Evolutionary conservation across 1,284 basidiomycete genomes (phyloP).

Genomic region (Trichosporon sp.): DNA sequence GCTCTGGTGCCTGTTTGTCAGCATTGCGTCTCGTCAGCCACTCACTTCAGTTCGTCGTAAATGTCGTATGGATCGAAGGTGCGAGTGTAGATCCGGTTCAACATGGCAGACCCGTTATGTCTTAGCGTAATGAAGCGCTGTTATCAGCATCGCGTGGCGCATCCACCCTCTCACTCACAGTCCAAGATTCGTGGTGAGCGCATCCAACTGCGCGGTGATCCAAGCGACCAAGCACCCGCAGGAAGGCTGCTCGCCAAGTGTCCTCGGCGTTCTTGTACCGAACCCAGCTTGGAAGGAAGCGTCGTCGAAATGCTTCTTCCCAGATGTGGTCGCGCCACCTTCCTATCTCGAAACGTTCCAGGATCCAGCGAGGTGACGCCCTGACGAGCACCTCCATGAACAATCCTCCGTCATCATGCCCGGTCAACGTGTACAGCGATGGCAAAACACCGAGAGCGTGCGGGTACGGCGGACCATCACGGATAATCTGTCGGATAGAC

Average conservation of each 20-base stretch:
- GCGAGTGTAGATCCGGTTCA: slow-evolving; percentile 43
- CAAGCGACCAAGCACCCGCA: slow-evolving; percentile 34
- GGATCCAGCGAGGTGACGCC: slow-evolving; percentile 37
- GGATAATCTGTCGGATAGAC: slow-evolving; percentile 21
- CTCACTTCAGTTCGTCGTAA: slow-evolving; percentile 39
- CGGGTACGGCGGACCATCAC: slow-evolving; percentile 32
- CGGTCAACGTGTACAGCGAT: slow-evolving; percentile 26
- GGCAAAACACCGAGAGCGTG: slow-evolving; percentile 28
- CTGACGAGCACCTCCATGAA: slow-evolving; percentile 36
- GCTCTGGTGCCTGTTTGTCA: slow-evolving; percentile 31
- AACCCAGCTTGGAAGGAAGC: slow-evolving; percentile 42
- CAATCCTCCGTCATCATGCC: slow-evolving; percentile 20
- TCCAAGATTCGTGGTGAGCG: slow-evolving; percentile 44
- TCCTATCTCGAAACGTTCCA: slow-evolving; percentile 36
- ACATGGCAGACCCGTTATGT: slow-evolving; percentile 36
- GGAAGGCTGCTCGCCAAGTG: slow-evolving; percentile 37
- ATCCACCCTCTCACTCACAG: slow-evolving; percentile 19
- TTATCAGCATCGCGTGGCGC: background rate
- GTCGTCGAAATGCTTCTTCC: slow-evolving; percentile 36
- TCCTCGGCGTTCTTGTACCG: slow-evolving; percentile 33
- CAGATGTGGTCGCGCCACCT: slow-evolving; percentile 33
- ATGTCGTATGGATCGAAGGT: slow-evolving; percentile 43
- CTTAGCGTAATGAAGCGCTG: slow-evolving; percentile 44
- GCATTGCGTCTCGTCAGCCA: background rate
- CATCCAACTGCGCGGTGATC: slow-evolving; percentile 40